Conservation (phyloP, 306 rosid genomes). For the Inga leiocalycina region DNA sequence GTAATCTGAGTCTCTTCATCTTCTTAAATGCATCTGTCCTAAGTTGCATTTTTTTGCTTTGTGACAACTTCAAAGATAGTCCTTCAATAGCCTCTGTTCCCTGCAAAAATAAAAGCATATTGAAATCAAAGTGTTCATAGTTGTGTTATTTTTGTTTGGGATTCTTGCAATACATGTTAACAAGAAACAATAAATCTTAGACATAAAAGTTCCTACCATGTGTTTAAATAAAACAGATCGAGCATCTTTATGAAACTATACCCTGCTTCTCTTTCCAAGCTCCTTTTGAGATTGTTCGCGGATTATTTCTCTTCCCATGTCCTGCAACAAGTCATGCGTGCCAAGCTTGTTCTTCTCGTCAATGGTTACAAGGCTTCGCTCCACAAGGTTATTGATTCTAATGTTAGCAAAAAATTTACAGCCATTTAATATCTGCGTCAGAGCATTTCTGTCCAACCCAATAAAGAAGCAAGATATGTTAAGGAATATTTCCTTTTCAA, state of each 20-base stretch:
- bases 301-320: neutral
- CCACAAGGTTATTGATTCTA: neutral
- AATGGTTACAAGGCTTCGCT: neutral
- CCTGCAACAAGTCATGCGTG: neutral
- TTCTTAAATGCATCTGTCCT: no score
- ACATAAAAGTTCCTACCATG: neutral
- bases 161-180: no score
- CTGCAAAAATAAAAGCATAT: no score
- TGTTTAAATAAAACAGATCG: neutral
- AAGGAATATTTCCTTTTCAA: neutral
- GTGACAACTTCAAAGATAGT: no score
- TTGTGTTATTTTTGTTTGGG: no score
- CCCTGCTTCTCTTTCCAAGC: neutral
- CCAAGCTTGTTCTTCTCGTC: neutral
- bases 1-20: no score
- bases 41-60: no score
- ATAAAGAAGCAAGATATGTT: neutral
- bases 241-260: neutral
- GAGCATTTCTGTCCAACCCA: neutral
- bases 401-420: neutral
- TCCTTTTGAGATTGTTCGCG: neutral
- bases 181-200: no score
- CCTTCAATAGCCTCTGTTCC: no score
- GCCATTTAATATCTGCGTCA: neutral
- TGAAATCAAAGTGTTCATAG: no score